Evolutionary conservation across 257 asterid species (phyloP), one percentile per base, ranked within the genome.

Genomic region (Lantana camara): DNA sequence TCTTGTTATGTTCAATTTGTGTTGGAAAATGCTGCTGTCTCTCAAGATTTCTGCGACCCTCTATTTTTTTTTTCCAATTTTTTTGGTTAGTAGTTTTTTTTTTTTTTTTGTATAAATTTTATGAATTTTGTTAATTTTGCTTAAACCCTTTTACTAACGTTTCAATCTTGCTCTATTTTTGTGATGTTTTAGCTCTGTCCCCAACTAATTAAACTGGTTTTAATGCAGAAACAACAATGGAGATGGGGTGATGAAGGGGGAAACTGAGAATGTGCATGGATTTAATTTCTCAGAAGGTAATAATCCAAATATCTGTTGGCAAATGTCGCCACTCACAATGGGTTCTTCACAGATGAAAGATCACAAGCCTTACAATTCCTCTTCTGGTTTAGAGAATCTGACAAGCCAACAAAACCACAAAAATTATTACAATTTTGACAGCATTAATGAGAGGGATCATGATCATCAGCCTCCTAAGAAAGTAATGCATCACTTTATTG

Each of bases 401-500:
- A 51, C 35, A 23, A 10, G 12, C 15, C 29, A 17, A 19, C 32
- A 45, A 5, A 12, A 48, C 3, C 64, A 76, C 1, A 23, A 51
- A 7, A 65, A 73, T 0, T 67, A 69, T 15, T 68, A 63, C 41
- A 49, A 69, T 12, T 67, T 47, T 24, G 52, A 64, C 15, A 63
- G 24, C 42, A 14, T 41, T 71, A 27, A 27, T 27, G 51, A 63
- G 22, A 60, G 48, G 8, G 65, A 66, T 21, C 73, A 73, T 41
- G 24, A 46, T 21, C 73, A 71, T 59, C 12, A 46, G 12, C 80
- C 71, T 24, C 79, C 85, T 23, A 82, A 80, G 84, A 83, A 82
- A 74, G 85, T 82, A 6, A 83, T 84, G 95, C 95, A 83, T 57
- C 91, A 76, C 68, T 86, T 86, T 75, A 74, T 86, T 61, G 95